These are phyloP conservation scores for Leccinum pachyderme DNA, from an alignment of 1,284 basidiomycete species.

Conservation along the genomic window DNA sequence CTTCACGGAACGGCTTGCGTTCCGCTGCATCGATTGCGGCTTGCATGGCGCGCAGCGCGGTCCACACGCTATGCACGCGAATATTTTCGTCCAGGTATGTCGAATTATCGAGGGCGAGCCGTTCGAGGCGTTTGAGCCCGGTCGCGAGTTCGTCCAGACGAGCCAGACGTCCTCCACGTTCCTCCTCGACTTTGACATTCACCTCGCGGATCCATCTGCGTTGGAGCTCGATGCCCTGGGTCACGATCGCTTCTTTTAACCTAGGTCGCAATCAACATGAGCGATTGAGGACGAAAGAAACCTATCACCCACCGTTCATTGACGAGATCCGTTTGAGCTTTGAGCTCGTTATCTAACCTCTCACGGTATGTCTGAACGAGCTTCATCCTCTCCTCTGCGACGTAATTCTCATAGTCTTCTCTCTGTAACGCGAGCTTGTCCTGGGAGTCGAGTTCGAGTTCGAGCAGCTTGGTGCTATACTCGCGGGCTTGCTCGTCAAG, in stretches of 20 bases:
- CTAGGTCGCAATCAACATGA: constrained; percentile 39
- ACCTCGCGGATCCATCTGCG: constrained; percentile 95
- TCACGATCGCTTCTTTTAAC: constrained; percentile 91
- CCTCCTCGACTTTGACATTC: constrained; percentile 94
- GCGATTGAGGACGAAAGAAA: neutral
- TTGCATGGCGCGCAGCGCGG: constrained; percentile 65
- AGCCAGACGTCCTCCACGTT: constrained; percentile 92
- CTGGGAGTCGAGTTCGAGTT: constrained; percentile 81
- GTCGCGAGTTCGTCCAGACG: constrained; percentile 93
- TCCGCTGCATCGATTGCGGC: constrained; percentile 56
- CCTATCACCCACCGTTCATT: constrained; percentile 73
- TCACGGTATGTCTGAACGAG: constrained; percentile 81
- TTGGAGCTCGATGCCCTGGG: constrained; percentile 97
- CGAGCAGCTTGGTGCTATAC: constrained; percentile 81
- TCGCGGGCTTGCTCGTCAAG: constrained; percentile 83
- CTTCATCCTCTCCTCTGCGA: constrained; percentile 77
- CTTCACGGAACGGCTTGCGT: constrained; percentile 84
- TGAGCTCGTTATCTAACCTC: constrained; percentile 85
- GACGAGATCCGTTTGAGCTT: constrained; percentile 89
- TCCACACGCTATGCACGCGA: constrained; percentile 80
- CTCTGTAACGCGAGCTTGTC: constrained; percentile 86
- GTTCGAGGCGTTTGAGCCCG: constrained; percentile 88
- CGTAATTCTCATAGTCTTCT: constrained; percentile 80
- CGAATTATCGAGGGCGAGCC: constrained; percentile 89
- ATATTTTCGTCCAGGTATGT: constrained; percentile 88